Base-by-base conservation (phyloP, 2,329 filamentous ascomycete genomes). In the Cladosporium sp. region DNA sequence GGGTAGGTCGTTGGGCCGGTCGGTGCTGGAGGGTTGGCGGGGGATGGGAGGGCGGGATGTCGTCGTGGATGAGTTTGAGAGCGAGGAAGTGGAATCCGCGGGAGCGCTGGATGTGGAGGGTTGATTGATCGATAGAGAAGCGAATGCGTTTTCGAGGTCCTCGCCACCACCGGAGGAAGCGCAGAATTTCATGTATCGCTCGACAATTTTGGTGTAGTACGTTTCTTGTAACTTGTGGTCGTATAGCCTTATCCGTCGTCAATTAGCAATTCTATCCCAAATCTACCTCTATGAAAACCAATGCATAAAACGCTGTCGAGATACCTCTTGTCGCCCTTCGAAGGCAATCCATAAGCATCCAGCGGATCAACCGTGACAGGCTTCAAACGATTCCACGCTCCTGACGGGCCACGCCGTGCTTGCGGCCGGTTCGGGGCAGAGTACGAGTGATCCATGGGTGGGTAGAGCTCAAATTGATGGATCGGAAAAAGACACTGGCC, bases 281-380 rank as follows among this genome's bases (percentile, higher is more conserved):
- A n/a, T n/a, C n/a, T n/a, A n/a, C n/a, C n/a, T n/a, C n/a, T n/a
- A n/a, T 17, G 24, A 11, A 42, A n/a, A 9, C 18, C 11, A 24
- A 42, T 22, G 18, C 39, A 24, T 42, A 6, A 24, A 12, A 9
- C 9, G n/a, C 4, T 19, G 24, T 42, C 20, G 15, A 42, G 42
- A n/a, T 75, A 92, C 90, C 87, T 85, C 42, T 79, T 87, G 68
- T 97, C 92, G 47, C 92, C 92, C 65, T 96, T 96, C 2, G 90
- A 96, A 4, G 89, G 89, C 57, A 96, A 78, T 1, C 92, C 91
- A 58, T 95, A 86, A 54, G 77, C 80, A 60, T 95, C 88, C 22
- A 97, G 75, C 12, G 88, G 82, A 67, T 96, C 90, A 51, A 83
- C 73, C 39, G 85, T 81, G 54, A 85, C 79, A 11, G 88, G 85